A percentile compares a stretch with the other conserved stretches of the same genome.
These are phyloP conservation scores for Trichoderma brevicompactum DNA, from an alignment of 2,329 filamentous ascomycete species.

Conservation along the genomic window DNA sequence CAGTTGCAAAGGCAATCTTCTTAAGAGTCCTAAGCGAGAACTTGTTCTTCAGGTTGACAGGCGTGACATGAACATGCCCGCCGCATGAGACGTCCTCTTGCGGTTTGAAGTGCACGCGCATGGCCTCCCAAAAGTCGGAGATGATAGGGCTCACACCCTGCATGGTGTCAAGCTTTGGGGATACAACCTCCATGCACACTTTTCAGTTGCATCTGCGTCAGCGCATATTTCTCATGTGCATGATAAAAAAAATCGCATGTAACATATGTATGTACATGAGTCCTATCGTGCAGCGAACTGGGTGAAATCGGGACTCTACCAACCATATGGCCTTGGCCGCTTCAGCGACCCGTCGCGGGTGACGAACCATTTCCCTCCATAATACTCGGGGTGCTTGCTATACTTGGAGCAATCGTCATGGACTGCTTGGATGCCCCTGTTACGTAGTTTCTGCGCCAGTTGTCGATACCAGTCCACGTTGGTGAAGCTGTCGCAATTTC, in stretches of 20 bases:
- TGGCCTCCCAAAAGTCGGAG: constrained; percentile 48
- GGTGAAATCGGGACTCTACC: constrained; percentile 28
- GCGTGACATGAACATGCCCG: constrained; percentile 48
- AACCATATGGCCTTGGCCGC: constrained; percentile 44
- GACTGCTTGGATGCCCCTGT: constrained; percentile 45
- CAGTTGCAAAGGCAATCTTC: constrained; percentile 45
- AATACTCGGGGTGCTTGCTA: constrained; percentile 49
- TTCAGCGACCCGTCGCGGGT: constrained; percentile 48
- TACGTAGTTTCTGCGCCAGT: constrained; percentile 45
- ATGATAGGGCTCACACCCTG: constrained; percentile 41
- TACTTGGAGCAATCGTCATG: constrained; percentile 46
- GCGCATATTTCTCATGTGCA: constrained; percentile 10
- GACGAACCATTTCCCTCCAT: constrained; percentile 49
- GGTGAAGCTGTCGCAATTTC: constrained; percentile 43
- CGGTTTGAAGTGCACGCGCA: constrained; percentile 48
- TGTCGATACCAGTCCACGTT: constrained; percentile 49
- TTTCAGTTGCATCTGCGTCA: constrained; percentile 14
- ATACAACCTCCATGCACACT: constrained; percentile 50
- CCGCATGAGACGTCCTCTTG: constrained; percentile 44
- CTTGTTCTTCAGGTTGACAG: constrained; percentile 40
- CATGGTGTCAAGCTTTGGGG: constrained; percentile 45
- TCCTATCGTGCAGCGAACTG: background rate
- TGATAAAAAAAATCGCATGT: background rate
- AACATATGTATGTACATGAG: constrained; percentile 9
- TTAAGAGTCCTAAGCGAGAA: constrained; percentile 45